Base-by-base conservation (phyloP, 2,329 filamentous ascomycete genomes). In the Aspergillus eucalypticola region DNA sequence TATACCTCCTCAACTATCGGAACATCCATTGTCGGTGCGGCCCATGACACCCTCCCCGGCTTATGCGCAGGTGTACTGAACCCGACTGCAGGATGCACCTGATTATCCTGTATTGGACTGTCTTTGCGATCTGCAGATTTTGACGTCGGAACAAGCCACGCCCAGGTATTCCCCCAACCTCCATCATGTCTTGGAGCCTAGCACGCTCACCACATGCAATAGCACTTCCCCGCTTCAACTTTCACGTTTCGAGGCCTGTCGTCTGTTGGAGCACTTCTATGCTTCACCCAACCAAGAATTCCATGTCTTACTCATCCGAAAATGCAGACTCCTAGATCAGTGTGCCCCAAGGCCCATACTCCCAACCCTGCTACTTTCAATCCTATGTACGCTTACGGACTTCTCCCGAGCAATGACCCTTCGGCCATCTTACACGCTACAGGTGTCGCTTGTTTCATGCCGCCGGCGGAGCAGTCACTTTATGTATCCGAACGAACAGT, bases 371-470 rank as follows among this genome's bases (percentile, higher is more conserved):
- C 51, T 54, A 6, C 35, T 54, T 8, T 54, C 51, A 8, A 42
- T 54, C 32, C 10, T 54, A 42, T 54, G 51, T 54, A 54, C 32
- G 51, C 15, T 35, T 23, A 35, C 7, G 8, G 35, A 15, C 13
- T 42, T 8, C 23, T 23, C 17, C 38, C 39, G 21, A 19, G 41
- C 10, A 15, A 17, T 8, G 5, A 10, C 3, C 35, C 21, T n/a
- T 21, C 11, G 10, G 11, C 15, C 17, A 54, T 42, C 35, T 54
- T n/a, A 54, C 23, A 17, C n/a, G 7, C 15, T n/a, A 27, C 19
- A 54, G 51, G 51, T n/a, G 51, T 54, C 29, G 32, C 51, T 10
- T 54, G 51, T 25, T 54, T 54, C 38, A 54, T 54, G 51, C 51
- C 51, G 13, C 6, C 51, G 3, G 51, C 51, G 5, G 39, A 41